Conservation (phyloP, 179 eudicot genomes). For the Corrigiola litoralis region DNA sequence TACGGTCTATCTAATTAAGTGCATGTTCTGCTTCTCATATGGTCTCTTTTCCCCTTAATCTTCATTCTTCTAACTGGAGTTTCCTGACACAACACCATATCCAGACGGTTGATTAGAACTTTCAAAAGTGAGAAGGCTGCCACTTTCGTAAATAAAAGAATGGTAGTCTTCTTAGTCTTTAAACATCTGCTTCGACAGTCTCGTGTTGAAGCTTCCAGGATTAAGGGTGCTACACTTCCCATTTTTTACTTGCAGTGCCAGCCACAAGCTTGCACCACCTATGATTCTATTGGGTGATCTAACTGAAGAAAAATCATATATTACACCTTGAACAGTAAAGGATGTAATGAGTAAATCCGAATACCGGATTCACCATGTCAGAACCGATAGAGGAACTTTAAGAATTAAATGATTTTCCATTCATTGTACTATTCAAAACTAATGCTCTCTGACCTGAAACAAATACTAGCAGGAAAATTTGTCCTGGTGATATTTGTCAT, state of each 20-base stretch:
- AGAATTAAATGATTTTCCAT: background rate
- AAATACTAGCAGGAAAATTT: no score
- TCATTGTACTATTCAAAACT: background rate
- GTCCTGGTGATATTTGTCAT: no score
- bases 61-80: no score
- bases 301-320: constrained; percentile 60
- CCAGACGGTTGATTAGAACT: constrained; percentile 41
- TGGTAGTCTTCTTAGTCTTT: constrained; percentile 83
- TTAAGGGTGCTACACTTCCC: constrained; percentile 48
- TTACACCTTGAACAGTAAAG: constrained; percentile 56
- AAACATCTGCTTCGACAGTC: constrained; percentile 64
- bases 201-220: constrained; percentile 48
- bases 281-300: constrained; percentile 63
- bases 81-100: constrained; percentile 44
- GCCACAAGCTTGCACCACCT: constrained; percentile 55
- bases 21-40: no score
- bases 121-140: constrained; percentile 33
- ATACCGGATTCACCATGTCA: background rate
- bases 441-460: no score
- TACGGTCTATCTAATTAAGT: no score
- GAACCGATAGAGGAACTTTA: background rate
- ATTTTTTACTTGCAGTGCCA: constrained; percentile 48
- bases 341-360: background rate
- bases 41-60: no score
- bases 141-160: constrained; percentile 54